Evolutionary conservation across 495 filamentous ascomycete species (phyloP), one percentile per base, ranked within the genome.

Genomic region (Thermothielavioides terrestris): DNA sequence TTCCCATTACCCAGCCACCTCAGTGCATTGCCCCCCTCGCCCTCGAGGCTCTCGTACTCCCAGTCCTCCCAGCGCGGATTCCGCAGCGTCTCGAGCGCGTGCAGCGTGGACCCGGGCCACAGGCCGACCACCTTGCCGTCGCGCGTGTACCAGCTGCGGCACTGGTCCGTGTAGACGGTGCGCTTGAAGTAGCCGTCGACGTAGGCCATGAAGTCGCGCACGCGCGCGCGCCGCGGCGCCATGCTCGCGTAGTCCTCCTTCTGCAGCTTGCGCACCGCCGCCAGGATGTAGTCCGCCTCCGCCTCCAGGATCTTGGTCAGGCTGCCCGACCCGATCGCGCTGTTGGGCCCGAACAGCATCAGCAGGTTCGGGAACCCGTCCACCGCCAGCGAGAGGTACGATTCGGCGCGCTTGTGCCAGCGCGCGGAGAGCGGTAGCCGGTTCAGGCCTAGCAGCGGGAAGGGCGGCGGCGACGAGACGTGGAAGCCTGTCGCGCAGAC

Each of bases 401-500:
- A 74, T 30, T 79, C 74, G 0, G 83, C 80, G 32, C 74, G 77
- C 18, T 55, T 41, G 3, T 68, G 70, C 63, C 75, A 77, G 36
- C 71, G 66, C 2, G 74, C 68, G 42, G 69, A 54, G n/a, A 75
- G 66, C n/a, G 69, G 63, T 60, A 70, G 72, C n/a, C 66, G 71
- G 34, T 41, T 61, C 8, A 72, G 68, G n/a, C 78, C 74, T 17
- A 72, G 59, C 47, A 86, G 68, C 1, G 72, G 66, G 62, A 86
- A 87, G 3, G 76, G 77, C 0, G 83, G 81, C 4, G 75, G 68
- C 22, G 77, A 64, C 32, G 80, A 75, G 20, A 62, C 59, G 54
- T 84, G 76, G 52, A 79, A 83, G 2, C 85, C 84, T 0, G 84
- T 89, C 2, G 84, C 77, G 63, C 82, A 86, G 57, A 86, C 75